Evolutionary conservation across 1,139 yeast genomes (phyloP).

Genomic region (Blastobotrys malaysiensis): DNA sequence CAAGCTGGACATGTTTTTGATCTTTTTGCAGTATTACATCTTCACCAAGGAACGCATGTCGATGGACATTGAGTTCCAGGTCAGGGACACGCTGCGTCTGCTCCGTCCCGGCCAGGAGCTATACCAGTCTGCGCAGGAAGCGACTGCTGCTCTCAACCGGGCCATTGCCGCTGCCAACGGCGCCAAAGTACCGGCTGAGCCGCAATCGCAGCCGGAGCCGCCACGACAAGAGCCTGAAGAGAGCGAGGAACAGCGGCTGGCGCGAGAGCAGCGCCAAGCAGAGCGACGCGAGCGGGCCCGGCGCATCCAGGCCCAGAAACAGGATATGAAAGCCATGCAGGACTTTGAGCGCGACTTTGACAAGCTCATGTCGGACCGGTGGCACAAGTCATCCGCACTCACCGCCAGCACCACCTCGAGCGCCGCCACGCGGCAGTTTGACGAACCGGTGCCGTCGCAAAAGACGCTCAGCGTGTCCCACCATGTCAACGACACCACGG

Average conservation of each 20-base stretch:
- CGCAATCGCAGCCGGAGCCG: constrained; percentile 13
- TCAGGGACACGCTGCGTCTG: constrained; percentile 40
- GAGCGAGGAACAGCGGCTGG: constrained; percentile 17
- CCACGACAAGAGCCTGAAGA: constrained; percentile 19
- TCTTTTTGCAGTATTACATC: constrained; percentile 70
- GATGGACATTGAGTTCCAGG: constrained; percentile 52
- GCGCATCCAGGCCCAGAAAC: constrained; percentile 17
- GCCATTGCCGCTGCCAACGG: constrained; percentile 27
- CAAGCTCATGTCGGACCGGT: constrained; percentile 31
- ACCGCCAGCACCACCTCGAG: constrained; percentile 12
- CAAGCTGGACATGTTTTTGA: constrained; percentile 43
- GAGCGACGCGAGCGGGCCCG: constrained; percentile 12
- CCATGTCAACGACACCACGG: constrained; percentile 7
- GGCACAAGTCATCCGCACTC: constrained; percentile 11
- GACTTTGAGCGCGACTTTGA: constrained; percentile 36
- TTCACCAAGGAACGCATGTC: constrained; percentile 65
- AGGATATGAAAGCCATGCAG: constrained; percentile 25
- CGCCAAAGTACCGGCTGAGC: constrained; percentile 12
- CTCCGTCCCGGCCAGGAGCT: constrained; percentile 36
- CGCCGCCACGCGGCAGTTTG: constrained; percentile 25
- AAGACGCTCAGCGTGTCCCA: constrained; percentile 10
- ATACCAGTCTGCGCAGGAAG: constrained; percentile 35
- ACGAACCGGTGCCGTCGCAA: constrained; percentile 31
- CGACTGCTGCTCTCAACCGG: constrained; percentile 25
- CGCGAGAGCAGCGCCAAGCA: constrained; percentile 16